A percentile compares a stretch with the other conserved stretches of the same genome.
These are phyloP conservation scores for Lachancea meyersii DNA, from an alignment of 805 yeast genomes.

Conservation along the genomic window DNA sequence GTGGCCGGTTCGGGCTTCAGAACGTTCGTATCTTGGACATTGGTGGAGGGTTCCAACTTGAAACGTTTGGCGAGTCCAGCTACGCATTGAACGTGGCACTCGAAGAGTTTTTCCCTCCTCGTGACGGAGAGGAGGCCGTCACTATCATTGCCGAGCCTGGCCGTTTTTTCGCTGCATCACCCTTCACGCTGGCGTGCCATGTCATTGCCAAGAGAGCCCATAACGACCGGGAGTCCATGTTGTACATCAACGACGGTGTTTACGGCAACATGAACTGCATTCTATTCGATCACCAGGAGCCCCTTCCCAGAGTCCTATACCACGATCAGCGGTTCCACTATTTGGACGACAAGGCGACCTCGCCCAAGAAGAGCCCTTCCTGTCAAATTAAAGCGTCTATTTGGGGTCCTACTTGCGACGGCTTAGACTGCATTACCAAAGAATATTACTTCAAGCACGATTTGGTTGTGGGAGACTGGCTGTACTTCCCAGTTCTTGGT, in stretches of 20 bases:
- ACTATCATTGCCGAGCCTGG: slow-evolving; percentile 89
- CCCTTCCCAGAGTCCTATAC: slow-evolving; percentile 59
- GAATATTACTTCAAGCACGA: slow-evolving; percentile 49
- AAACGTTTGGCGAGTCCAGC: slow-evolving; percentile 55
- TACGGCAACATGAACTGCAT: slow-evolving; percentile 95
- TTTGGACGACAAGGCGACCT: slow-evolving; percentile 29
- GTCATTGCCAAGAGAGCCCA: slow-evolving; percentile 74
- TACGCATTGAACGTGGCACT: slow-evolving; percentile 50
- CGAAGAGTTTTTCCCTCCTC: slow-evolving; percentile 52
- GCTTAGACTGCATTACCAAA: slow-evolving; percentile 73
- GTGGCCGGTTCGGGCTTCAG: slow-evolving; percentile 37
- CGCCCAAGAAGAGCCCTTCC: slow-evolving; percentile 7
- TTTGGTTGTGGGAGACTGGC: slow-evolving; percentile 85
- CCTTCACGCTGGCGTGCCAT: slow-evolving; percentile 77
- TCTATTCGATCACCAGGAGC: slow-evolving; percentile 83
- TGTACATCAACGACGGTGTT: slow-evolving; percentile 90
- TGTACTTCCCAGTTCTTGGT: slow-evolving; percentile 75
- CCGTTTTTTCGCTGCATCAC: slow-evolving; percentile 76
- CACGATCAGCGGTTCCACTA: slow-evolving; percentile 45
- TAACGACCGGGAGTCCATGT: slow-evolving; percentile 47
- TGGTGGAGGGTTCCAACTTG: slow-evolving; percentile 86
- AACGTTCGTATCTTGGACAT: slow-evolving; percentile 61
- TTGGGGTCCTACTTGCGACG: slow-evolving; percentile 99
- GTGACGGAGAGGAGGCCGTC: slow-evolving; percentile 30
- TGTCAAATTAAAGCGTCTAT: slow-evolving; percentile 49